A percentile compares a stretch with the other conserved stretches of the same genome.
Evolutionary conservation across 2,329 filamentous ascomycete species (phyloP).

Genomic region (Aspergillus flavus): DNA sequence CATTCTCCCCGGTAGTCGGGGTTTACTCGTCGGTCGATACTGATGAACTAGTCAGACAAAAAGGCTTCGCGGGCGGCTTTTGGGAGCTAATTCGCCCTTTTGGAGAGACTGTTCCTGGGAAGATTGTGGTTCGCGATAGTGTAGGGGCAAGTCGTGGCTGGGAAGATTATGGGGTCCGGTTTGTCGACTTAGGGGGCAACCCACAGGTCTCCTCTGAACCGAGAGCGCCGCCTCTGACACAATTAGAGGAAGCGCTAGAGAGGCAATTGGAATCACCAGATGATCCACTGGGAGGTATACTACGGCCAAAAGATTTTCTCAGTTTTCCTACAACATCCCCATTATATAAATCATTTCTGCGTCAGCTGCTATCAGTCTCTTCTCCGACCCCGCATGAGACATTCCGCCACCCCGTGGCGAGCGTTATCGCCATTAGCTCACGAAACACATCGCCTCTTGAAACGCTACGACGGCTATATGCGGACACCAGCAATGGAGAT

Average conservation of each 20-base stretch:
- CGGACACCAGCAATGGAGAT: slow-evolving; percentile 77
- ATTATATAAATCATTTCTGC: slow-evolving; percentile 83
- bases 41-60: slow-evolving; percentile 75
- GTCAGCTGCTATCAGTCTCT: slow-evolving; percentile 77
- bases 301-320: slow-evolving; percentile 33
- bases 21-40: slow-evolving; percentile 87
- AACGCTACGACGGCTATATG: slow-evolving; percentile 80
- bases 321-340: slow-evolving; percentile 61
- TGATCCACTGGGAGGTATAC: slow-evolving; percentile 43
- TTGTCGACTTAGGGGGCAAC: slow-evolving; percentile 66
- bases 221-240: slow-evolving; percentile 46
- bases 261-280: slow-evolving; percentile 78
- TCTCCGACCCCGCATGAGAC: slow-evolving; percentile 84
- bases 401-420: slow-evolving; percentile 91
- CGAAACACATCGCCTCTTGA: slow-evolving; percentile 82
- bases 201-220: slow-evolving; percentile 37
- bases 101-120: slow-evolving; percentile 83
- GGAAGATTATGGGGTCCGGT: slow-evolving; percentile 89
- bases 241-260: slow-evolving; percentile 80
- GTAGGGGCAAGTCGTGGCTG: slow-evolving; percentile 78
- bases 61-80: slow-evolving; percentile 81
- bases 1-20: slow-evolving; percentile 87
- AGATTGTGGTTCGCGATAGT: slow-evolving; percentile 88
- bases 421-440: slow-evolving; percentile 93
- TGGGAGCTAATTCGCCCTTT: slow-evolving; percentile 87